Evolutionary conservation across 2,329 filamentous ascomycete species (phyloP).

Genomic region (Cyclaneusma minus): DNA sequence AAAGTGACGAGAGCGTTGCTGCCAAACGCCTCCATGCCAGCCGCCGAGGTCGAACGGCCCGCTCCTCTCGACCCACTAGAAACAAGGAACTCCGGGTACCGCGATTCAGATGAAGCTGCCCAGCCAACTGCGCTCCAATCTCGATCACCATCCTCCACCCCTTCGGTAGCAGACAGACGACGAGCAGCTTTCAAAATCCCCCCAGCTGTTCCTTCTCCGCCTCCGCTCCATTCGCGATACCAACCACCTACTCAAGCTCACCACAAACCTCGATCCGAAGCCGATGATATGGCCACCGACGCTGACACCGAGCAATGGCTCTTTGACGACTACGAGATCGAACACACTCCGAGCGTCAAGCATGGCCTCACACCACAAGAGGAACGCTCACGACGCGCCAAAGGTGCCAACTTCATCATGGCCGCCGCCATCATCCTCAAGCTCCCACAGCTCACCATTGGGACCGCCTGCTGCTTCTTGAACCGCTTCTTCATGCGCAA

Average conservation of each 20-base stretch:
- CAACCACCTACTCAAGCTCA: constrained; percentile 28
- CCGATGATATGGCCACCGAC: constrained; percentile 20
- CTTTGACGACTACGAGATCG: constrained; percentile 70
- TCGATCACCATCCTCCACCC: neutral
- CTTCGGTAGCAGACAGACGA: neutral
- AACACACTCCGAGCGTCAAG: constrained; percentile 67
- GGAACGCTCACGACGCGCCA: constrained; percentile 68
- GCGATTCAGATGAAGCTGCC: no score
- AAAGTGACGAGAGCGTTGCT: no score
- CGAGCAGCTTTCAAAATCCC: constrained; percentile 30
- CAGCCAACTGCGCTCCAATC: no score
- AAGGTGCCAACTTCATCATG: constrained; percentile 92
- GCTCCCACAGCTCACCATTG: constrained; percentile 79
- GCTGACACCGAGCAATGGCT: constrained; percentile 58
- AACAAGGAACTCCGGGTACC: no score
- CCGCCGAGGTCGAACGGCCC: no score
- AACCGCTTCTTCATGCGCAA: constrained; percentile 91
- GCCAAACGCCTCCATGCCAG: no score
- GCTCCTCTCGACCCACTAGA: no score
- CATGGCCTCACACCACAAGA: constrained; percentile 66
- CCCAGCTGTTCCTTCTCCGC: constrained; percentile 45
- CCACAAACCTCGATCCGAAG: constrained; percentile 1
- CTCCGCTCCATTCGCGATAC: constrained; percentile 35
- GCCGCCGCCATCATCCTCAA: constrained; percentile 88
- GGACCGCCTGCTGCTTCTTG: constrained; percentile 86